phyloP scores from a whole-genome alignment of 345 rosid genomes.

The Rhodamnia rubescens region DNA sequence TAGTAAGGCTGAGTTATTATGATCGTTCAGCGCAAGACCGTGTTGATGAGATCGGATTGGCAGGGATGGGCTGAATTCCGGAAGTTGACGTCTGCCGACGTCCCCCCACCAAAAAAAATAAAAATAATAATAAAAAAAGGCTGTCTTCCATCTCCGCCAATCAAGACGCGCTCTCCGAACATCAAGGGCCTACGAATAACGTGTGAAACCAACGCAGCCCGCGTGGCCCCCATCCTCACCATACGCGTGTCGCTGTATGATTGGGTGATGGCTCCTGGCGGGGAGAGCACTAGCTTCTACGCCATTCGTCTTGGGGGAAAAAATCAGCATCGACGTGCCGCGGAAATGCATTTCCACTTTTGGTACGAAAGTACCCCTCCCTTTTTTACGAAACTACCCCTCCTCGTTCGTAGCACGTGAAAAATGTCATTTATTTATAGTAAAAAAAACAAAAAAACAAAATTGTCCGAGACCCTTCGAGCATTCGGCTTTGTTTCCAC shows the following conservation, averaged over 20 bases:
- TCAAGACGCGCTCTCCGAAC: background rate
- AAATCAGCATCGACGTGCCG: background rate
- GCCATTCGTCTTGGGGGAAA: background rate
- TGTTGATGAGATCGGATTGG: too few relatives aligned
- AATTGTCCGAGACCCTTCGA: rapidly evolving
- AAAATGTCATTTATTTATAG: too few relatives aligned
- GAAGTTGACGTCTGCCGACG: background rate
- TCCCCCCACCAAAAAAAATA: too few relatives aligned
- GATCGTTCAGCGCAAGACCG: background rate
- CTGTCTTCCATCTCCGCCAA: background rate
- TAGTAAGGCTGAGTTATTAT: background rate
- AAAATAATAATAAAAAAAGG: too few relatives aligned
- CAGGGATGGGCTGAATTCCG: background rate
- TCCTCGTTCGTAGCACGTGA: background rate
- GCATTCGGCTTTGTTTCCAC: background rate
- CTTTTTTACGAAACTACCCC: background rate
- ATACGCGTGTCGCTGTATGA: background rate
- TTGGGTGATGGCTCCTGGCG: background rate
- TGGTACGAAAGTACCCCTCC: background rate
- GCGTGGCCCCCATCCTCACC: background rate
- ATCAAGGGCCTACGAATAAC: background rate
- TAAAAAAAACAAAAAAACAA: background rate
- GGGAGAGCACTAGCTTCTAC: background rate
- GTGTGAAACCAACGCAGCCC: background rate
- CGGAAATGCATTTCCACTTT: background rate